Evolutionary conservation across 495 filamentous ascomycete species (phyloP), one percentile per base, ranked within the genome.

Genomic region (Podospora didyma): DNA sequence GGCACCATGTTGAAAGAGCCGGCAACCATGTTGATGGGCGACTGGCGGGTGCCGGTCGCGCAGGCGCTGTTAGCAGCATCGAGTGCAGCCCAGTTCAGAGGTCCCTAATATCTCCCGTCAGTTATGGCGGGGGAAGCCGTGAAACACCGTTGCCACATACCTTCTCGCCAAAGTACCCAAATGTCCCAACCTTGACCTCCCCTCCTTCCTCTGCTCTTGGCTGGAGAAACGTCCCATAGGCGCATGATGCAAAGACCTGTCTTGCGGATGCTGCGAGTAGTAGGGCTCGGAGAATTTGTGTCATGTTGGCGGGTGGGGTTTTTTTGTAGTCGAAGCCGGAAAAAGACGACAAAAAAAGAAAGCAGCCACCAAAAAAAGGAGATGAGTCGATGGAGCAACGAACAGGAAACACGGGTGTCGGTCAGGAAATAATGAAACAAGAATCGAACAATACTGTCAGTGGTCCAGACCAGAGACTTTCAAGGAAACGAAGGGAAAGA

Each of bases 21-120:
- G 3, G 66, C 60, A 31, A 69, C 64, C 66, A 75, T 76, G 65
- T 79, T 71, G 67, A 89, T 87, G 35, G 86, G 86, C 1, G 86
- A 87, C 64, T 89, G 86, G 16, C 74, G 65, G 45, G 63, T 75
- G 24, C 86, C 84, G 0, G 67, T 73, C 31, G 76, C 73, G 66
- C 86, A 89, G 17, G 63, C 51, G 12, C 51, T 63, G 57, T 83
- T 81, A 35, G 62, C 69, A 3, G 46, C 42, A 45, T 74, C 69
- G 17, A 89, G 66, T 7, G 70, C 68, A 53, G 79, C 72, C 86
- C 86, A 89, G 60, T 79, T 74, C 49, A 86, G 56, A 16, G 86
- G 84, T 0, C 84, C 84, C 45, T 69, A 1, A 49, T 42, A 17
- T 42, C 6, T 42, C 39, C 39, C n/a, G 47, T 23, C 2, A 53